A percentile compares a stretch with the other conserved stretches of the same genome.
Conservation (phyloP, 371 early-diverging fungal species). For the Capniomyces stellatus region DNA sequence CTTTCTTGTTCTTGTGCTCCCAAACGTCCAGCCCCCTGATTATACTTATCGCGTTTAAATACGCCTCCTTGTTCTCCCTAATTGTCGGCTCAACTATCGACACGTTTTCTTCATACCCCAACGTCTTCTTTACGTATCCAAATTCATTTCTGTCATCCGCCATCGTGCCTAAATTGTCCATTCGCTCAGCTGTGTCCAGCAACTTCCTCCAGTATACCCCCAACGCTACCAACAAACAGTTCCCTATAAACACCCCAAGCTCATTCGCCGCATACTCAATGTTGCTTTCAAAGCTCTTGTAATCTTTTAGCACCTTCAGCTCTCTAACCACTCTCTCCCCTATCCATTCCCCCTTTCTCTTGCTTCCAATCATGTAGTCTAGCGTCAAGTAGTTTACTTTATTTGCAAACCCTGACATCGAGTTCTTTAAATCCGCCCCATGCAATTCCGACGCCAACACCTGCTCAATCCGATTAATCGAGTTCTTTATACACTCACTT, state of each 20-base stretch:
- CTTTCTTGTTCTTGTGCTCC: too few species aligned
- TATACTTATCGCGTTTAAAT: neutral
- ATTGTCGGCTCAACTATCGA: neutral
- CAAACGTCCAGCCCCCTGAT: neutral
- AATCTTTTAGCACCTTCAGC: neutral
- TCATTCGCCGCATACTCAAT: neutral
- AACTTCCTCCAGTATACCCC: neutral
- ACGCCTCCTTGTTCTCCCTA: neutral
- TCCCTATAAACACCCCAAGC: neutral
- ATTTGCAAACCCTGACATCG: neutral
- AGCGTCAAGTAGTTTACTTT: neutral
- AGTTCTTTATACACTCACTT: slow-evolving; percentile 17
- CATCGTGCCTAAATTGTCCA: neutral
- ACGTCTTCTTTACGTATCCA: neutral
- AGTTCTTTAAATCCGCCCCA: neutral
- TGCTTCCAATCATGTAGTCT: neutral
- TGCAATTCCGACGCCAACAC: slow-evolving; percentile 39
- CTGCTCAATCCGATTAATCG: slow-evolving; percentile 41
- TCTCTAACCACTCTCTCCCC: neutral
- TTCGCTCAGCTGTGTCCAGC: neutral
- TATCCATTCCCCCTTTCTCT: neutral
- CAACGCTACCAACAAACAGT: neutral
- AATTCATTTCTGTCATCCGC: neutral
- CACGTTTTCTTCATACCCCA: neutral
- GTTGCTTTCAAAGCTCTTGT: neutral